phyloP scores from a whole-genome alignment of 352 stramenopile genomes.

The Peronosclerospora sorghi region DNA sequence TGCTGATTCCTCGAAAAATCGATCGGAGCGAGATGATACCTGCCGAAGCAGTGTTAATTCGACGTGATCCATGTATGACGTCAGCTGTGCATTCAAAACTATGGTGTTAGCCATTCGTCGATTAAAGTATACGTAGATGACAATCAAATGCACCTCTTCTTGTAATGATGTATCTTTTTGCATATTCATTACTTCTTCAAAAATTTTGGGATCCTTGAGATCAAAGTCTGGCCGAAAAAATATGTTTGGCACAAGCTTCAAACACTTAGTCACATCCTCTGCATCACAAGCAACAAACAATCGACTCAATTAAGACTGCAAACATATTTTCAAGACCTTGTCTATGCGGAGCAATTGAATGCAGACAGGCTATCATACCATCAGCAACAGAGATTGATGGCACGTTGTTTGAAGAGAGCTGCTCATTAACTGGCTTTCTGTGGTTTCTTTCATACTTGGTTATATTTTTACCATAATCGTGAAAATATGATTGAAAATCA shows the following conservation, averaged over 20 bases:
- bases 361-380: constrained; percentile 19
- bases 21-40: constrained; percentile 73
- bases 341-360: too few relatives aligned
- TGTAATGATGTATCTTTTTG: constrained; percentile 39
- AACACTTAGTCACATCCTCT: constrained; percentile 77
- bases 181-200: constrained; percentile 77
- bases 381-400: constrained; percentile 69
- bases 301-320: not conserved
- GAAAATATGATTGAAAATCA: constrained; percentile 75
- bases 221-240: constrained; percentile 77
- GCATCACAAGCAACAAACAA: constrained; percentile 2
- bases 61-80: constrained; percentile 71
- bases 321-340: not conserved
- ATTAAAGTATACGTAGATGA: too few relatives aligned
- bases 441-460: constrained; percentile 71
- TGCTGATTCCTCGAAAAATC: constrained; percentile 76
- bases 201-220: constrained; percentile 59
- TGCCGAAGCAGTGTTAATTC: constrained; percentile 79
- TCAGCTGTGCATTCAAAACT: constrained; percentile 28
- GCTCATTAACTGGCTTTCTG: constrained; percentile 57
- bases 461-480: constrained; percentile 52
- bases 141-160: constrained; percentile 37
- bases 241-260: constrained; percentile 61
- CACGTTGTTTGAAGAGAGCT: constrained; percentile 77
- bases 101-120: not conserved